phyloP scores from a whole-genome alignment of 2,329 filamentous ascomycete genomes.

The Colletotrichum kahawae region DNA sequence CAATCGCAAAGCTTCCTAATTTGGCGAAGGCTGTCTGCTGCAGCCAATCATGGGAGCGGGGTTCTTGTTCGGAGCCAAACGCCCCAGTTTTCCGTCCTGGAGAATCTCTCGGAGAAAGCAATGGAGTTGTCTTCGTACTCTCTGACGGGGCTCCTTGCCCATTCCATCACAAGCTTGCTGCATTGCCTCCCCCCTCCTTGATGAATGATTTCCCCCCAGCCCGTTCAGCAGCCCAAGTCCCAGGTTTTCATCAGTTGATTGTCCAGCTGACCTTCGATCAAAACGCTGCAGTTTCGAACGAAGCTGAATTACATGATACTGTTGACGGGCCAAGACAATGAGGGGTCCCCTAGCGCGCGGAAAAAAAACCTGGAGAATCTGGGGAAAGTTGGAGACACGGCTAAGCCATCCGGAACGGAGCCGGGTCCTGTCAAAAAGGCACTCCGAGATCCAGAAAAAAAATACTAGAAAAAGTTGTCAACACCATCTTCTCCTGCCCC shows the following conservation, averaged over 20 bases:
- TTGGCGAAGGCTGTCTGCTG: conserved; percentile 12
- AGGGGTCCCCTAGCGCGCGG: neutral
- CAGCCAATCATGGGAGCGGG: conserved; percentile 13
- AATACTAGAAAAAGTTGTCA: neutral
- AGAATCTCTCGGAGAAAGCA: conserved; percentile 11
- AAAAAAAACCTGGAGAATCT: conserved; percentile 5
- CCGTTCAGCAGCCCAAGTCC: neutral
- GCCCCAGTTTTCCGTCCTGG: neutral
- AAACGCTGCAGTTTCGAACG: neutral
- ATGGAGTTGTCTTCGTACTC: neutral
- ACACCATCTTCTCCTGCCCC: conserved; percentile 16
- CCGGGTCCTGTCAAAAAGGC: neutral
- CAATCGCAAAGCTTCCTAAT: conserved; percentile 23
- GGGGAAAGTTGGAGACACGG: conserved; percentile 10
- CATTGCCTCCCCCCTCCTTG: neutral
- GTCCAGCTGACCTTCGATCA: neutral
- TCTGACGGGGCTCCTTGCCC: conserved; percentile 11
- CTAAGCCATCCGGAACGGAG: conserved; percentile 6
- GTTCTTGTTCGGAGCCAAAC: neutral
- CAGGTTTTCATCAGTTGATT: neutral
- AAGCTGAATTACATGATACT: neutral
- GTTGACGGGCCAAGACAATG: neutral
- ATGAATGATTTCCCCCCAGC: neutral
- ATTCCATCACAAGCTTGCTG: neutral
- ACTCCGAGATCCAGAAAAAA: neutral